A percentile compares a stretch with the other conserved stretches of the same genome.
Evolutionary conservation across 2,329 filamentous ascomycete genomes (phyloP).

Genomic region (Pochonia chlamydosporia): DNA sequence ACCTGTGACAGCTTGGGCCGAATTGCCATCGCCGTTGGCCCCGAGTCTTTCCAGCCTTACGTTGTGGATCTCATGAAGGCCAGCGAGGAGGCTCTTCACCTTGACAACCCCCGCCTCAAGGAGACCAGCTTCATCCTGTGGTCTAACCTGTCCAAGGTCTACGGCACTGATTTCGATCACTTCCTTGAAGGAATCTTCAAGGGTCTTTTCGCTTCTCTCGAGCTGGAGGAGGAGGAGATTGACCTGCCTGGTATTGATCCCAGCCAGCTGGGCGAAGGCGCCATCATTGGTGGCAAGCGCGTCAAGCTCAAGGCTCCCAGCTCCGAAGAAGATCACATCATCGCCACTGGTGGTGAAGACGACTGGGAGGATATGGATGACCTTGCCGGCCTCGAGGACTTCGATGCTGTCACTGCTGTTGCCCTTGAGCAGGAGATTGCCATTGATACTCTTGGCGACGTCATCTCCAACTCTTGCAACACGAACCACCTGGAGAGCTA

Average conservation of each 20-base stretch:
- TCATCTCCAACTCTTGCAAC: constrained; percentile 79
- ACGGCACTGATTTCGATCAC: constrained; percentile 74
- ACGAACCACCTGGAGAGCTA: constrained; percentile 70
- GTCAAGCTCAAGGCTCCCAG: constrained; percentile 64
- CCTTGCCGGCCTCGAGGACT: constrained; percentile 78
- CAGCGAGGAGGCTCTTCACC: constrained; percentile 81
- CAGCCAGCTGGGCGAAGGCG: constrained; percentile 63
- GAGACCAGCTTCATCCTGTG: constrained; percentile 98
- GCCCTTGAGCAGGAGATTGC: constrained; percentile 97
- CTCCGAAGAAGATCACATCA: constrained; percentile 49
- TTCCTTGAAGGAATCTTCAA: constrained; percentile 75
- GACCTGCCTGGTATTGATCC: constrained; percentile 59
- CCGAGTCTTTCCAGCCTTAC: constrained; percentile 82
- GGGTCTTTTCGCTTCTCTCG: constrained; percentile 75
- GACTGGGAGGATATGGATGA: constrained; percentile 63
- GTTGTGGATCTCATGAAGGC: constrained; percentile 86
- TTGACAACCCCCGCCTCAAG: constrained; percentile 84
- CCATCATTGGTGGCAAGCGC: constrained; percentile 76
- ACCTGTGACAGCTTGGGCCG: constrained; percentile 91
- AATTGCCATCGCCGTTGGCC: constrained; percentile 82
- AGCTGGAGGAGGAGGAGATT: constrained; percentile 83
- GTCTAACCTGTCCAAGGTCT: constrained; percentile 91
- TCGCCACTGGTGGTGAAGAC: constrained; percentile 49
- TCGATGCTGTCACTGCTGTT: constrained; percentile 79
- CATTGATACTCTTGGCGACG: constrained; percentile 87